These are phyloP conservation scores for Ceratobasidium sp. DNA, from an alignment of 1,284 basidiomycete genomes.

Conservation along the genomic window DNA sequence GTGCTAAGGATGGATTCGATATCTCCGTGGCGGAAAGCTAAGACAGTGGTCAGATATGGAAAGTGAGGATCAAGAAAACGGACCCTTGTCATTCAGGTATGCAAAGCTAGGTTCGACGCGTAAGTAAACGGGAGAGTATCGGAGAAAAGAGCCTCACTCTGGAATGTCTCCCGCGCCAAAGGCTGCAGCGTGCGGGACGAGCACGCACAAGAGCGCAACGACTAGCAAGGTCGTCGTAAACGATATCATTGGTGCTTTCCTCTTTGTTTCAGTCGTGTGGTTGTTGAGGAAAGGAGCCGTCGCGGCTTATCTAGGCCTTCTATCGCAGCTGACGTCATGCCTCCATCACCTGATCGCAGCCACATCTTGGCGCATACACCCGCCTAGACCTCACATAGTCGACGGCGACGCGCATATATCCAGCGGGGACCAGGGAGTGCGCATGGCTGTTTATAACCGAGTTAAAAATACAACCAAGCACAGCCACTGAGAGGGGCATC, in stretches of 20 bases:
- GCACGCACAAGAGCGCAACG: constrained; percentile 42
- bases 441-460: constrained; percentile 12
- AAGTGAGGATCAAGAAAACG: neutral
- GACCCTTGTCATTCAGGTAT: constrained; percentile 66
- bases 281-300: constrained; percentile 8
- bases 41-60: neutral
- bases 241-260: constrained; percentile 19
- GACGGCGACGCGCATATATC: constrained; percentile 3
- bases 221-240: constrained; percentile 42
- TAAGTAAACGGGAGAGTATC: neutral
- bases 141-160: constrained; percentile 20
- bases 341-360: constrained; percentile 25
- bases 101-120: constrained; percentile 52
- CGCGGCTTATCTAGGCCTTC: constrained; percentile 16
- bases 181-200: constrained; percentile 48
- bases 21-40: constrained; percentile 75
- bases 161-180: constrained; percentile 51
- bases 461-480: constrained; percentile 17
- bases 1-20: constrained; percentile 34
- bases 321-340: constrained; percentile 41
- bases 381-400: neutral
- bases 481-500: constrained; percentile 21
- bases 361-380: constrained; percentile 8
- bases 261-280: constrained; percentile 10
- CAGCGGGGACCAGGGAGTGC: too few species aligned